phyloP scores from a whole-genome alignment of 2,329 filamentous ascomycete genomes.

The Aquanectria penicillioides region DNA sequence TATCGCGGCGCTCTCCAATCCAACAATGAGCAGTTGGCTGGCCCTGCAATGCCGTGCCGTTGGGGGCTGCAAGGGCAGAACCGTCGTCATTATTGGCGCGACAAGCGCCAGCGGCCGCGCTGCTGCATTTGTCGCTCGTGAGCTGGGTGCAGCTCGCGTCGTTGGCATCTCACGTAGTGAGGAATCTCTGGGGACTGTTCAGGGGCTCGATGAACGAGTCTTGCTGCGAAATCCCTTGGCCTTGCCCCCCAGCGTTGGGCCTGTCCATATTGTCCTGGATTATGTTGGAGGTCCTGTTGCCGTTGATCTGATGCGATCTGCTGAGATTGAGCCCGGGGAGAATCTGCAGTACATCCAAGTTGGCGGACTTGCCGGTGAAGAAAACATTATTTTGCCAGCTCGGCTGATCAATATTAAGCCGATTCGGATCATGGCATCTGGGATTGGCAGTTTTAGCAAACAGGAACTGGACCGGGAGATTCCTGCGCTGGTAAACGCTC shows the following conservation, averaged over 20 bases:
- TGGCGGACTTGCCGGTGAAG: constrained; percentile 15
- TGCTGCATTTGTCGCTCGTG: constrained; percentile 9
- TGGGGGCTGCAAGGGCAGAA: constrained; percentile 9
- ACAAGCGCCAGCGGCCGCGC: constrained; percentile 24
- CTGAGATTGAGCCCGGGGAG: constrained; percentile 2
- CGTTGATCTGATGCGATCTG: constrained; percentile 12
- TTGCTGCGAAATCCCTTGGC: constrained; percentile 3
- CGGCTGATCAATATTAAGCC: constrained; percentile 17
- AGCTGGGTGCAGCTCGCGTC: constrained; percentile 8
- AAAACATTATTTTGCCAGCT: constrained; percentile 10
- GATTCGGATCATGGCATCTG: constrained; percentile 20
- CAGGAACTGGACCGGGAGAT: constrained; percentile 12
- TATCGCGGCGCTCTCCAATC: constrained; percentile 19
- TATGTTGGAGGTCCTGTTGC: constrained; percentile 20
- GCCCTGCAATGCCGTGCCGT: constrained; percentile 10
- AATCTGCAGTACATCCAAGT: constrained; percentile 24
- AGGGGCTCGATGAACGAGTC: constrained; percentile 19
- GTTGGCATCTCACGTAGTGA: constrained; percentile 16
- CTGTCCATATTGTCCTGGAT: constrained; percentile 21
- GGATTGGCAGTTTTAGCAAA: constrained; percentile 13
- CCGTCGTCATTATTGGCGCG: constrained; percentile 20
- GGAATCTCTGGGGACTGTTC: neutral
- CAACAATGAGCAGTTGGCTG: constrained; percentile 22
- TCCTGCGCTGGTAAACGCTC: neutral
- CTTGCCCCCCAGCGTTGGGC: constrained; percentile 16